phyloP scores from a whole-genome alignment of 202 grass and related monocot genomes.

The Alloteropsis angusta region DNA sequence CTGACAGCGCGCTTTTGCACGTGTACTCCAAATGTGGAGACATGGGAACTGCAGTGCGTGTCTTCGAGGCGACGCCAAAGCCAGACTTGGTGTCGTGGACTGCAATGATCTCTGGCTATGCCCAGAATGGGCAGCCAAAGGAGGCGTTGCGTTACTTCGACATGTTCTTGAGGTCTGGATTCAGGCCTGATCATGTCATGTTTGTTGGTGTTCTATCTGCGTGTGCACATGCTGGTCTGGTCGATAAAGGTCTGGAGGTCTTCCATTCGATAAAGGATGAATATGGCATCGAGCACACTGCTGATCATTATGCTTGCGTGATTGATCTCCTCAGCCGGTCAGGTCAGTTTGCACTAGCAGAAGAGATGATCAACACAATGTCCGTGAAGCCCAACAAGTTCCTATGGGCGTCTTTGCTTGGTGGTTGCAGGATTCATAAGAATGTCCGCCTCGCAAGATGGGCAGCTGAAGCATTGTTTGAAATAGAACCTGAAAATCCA shows the following conservation, averaged over 20 bases:
- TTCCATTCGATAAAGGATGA: constrained; percentile 67
- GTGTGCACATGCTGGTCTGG: constrained; percentile 63
- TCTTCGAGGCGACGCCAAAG: constrained; percentile 47
- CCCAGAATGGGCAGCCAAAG: constrained; percentile 71
- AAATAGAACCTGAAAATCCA: constrained; percentile 80
- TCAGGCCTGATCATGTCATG: constrained; percentile 52
- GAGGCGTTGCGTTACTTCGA: constrained; percentile 53
- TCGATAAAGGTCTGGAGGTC: constrained; percentile 52
- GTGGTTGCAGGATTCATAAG: constrained; percentile 59
- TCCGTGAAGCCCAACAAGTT: constrained; percentile 65
- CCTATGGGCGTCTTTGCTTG: constrained; percentile 79
- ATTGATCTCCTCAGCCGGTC: constrained; percentile 71
- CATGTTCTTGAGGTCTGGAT: constrained; percentile 46
- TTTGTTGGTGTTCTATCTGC: constrained; percentile 76
- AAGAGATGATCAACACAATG: constrained; percentile 57
- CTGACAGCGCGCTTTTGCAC: constrained; percentile 53
- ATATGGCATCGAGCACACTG: constrained; percentile 43
- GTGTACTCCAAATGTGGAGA: constrained; percentile 83
- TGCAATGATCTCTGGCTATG: constrained; percentile 47
- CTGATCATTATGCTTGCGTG: constrained; percentile 76
- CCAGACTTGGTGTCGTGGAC: constrained; percentile 75
- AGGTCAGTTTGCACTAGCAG: constrained; percentile 47
- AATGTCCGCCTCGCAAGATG: constrained; percentile 49
- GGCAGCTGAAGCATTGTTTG: constrained; percentile 61
- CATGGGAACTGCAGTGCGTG: constrained; percentile 35